phyloP scores from a whole-genome alignment of 2,329 filamentous ascomycete species.

The Trichoderma sp. region DNA sequence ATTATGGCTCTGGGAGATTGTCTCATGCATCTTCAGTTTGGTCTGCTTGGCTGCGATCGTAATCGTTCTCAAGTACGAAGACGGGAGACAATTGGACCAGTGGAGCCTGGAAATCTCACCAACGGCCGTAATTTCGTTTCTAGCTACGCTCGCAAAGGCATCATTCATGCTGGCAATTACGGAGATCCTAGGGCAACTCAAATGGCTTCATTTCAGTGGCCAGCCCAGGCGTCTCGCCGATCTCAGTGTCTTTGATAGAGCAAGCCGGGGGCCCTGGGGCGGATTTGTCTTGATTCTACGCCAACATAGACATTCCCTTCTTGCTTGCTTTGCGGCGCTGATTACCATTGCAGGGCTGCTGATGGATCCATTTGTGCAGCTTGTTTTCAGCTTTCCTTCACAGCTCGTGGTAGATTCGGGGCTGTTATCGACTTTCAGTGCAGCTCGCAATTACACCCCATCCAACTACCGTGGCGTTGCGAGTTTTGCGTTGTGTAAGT shows the following conservation, averaged over 20 bases:
- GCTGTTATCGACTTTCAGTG: background rate
- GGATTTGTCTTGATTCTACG: background rate
- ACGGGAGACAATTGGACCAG: background rate
- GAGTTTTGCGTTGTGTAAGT: background rate
- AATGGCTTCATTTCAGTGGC: background rate
- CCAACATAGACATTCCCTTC: background rate
- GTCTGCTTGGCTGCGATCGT: background rate
- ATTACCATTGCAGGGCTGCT: background rate
- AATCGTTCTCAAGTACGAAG: background rate
- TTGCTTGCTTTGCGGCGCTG: background rate
- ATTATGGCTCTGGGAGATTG: background rate
- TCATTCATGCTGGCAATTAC: background rate
- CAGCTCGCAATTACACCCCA: background rate
- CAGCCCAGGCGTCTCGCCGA: background rate
- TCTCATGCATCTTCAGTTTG: background rate
- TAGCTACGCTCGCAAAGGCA: background rate
- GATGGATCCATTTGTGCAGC: background rate
- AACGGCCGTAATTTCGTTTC: background rate
- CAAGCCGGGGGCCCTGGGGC: background rate
- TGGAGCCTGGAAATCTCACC: background rate
- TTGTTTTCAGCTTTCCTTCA: background rate
- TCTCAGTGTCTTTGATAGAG: background rate
- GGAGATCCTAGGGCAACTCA: background rate
- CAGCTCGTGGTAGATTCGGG: background rate
- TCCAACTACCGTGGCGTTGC: background rate